A percentile compares a stretch with the other conserved stretches of the same genome.
Conservation (phyloP, 129 eudicot species). For the Lonicera japonica region DNA sequence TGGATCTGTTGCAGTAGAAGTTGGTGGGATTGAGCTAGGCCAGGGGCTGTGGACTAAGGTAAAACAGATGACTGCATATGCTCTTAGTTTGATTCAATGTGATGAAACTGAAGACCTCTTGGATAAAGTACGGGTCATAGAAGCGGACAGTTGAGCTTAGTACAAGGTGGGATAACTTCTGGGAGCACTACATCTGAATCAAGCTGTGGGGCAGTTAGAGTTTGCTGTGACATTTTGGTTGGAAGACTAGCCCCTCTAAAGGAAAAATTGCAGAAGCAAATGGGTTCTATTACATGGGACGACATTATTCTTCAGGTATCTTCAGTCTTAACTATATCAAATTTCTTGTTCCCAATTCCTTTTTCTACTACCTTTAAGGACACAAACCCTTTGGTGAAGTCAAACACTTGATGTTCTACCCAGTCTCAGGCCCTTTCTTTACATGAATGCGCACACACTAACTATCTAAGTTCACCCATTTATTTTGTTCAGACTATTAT, state of each 20-base stretch:
- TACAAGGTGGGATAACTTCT: slow-evolving; percentile 85
- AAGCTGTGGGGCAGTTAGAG: slow-evolving; percentile 75
- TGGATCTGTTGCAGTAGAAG: slow-evolving; percentile 82
- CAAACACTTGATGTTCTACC: too few relatives aligned
- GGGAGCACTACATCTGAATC: slow-evolving; percentile 96
- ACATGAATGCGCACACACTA: too few relatives aligned
- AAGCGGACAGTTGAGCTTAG: slow-evolving; percentile 78
- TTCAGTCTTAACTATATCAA: too few relatives aligned
- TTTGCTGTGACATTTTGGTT: slow-evolving; percentile 67
- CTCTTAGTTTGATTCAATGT: slow-evolving; percentile 54
- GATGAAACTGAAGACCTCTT: slow-evolving; percentile 46
- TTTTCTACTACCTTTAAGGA: too few relatives aligned
- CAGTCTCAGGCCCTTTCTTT: too few relatives aligned
- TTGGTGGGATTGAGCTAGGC: slow-evolving; percentile 93
- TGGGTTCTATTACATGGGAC: slow-evolving; percentile 58
- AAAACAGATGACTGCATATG: slow-evolving; percentile 72
- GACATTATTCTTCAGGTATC: slow-evolving; percentile 47
- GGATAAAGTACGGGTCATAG: slow-evolving; percentile 66
- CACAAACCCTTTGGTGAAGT: too few relatives aligned
- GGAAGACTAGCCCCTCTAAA: slow-evolving; percentile 56
- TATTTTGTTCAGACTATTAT: too few relatives aligned
- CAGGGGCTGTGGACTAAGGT: slow-evolving; percentile 98
- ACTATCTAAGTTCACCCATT: too few relatives aligned
- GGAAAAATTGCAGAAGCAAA: slow-evolving; percentile 38
- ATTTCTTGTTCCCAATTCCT: too few relatives aligned